Base-by-base conservation (phyloP, 169 alveolate species). In the Plasmodium gaboni region DNA sequence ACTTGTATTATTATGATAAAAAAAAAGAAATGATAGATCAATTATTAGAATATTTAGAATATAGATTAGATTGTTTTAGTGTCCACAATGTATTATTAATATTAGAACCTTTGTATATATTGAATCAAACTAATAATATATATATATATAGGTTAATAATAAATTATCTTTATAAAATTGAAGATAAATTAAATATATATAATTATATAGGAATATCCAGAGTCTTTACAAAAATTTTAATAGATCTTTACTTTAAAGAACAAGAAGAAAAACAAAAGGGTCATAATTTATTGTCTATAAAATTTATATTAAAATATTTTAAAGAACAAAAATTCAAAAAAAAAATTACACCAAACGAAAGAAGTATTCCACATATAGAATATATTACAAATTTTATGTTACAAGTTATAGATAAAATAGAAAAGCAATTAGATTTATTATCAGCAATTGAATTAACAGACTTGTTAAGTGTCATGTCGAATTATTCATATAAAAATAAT, bases 381-480 rank as follows among this genome's bases (percentile, higher is more conserved):
- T 85, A 57, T 63, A 60, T 85, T 22, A 63, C 59, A 2, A 51
- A 72, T 0, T 85, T 85, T 63, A 85, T 85, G 91, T 13, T 22
- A 6, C 10, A 63, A 12, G 74, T 71, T 19, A 73, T 85, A 44
- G 83, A 70, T 8, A 46, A 60, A 6, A 42, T 85, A 2, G 87
- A 85, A 10, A 64, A 15, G 6, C 74, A 85, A 51, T 50, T 85
- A 63, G 74, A 72, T n/a, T 46, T 85, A 17, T 73, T 85, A 32
- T 63, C 91, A 7, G 73, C 91, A 1, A 85, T 85, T 51, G 91
- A 85, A 38, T 53, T 85, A 22, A 85, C 91, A n/a, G 91, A 85
- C 26, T 15, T 85, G 13, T 57, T 85, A 32, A 85, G 87, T 51
- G 91, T 85, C 17, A 70, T 85, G n/a, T 59, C 91, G 10, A 85